Base-by-base conservation (phyloP, 495 filamentous ascomycete species). In the Penicillium bialowiezense region DNA sequence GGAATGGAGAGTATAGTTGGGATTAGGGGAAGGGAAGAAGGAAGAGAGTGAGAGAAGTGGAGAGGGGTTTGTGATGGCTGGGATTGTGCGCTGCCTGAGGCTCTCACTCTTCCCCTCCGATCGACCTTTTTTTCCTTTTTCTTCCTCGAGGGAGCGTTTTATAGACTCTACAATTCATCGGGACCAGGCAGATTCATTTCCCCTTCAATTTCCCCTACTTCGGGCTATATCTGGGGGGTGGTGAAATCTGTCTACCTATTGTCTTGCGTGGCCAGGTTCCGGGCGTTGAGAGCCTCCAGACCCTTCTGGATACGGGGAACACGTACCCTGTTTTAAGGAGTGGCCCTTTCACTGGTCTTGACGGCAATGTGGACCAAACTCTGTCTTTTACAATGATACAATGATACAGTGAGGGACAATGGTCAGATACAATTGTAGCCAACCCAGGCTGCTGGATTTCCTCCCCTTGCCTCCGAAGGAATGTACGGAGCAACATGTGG, bases 51-150 rank as follows among this genome's bases (percentile, higher is more conserved):
- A 60, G 42, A 45, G 56, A 63, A 53, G 59, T 57, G 61, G 59
- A 65, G 55, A 62, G 52, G 59, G 50, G 54, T 59, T 64, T 64
- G 58, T 64, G 59, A 58, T 60, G 63, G 59, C 64, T 62, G 60
- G 59, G 62, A 60, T 63, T 46, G 49, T 54, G 50, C 42, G 51
- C 44, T 63, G 60, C 60, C 54, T 47, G 33, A 38, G 42, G 45
- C 50, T 32, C 29, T 32, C 39, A 40, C 55, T 37, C 50, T 37
- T 32, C 53, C 47, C 50, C 45, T 55, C 55, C 41, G 43, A 59
- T 51, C 35, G 46, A 49, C 42, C n/a, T 14, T 12, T 41, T 42
- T 43, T 1, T 21, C 38, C 28, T 29, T 43, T 41, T 18, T 6
- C 20, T 24, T n/a, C 6, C 7, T 3, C 12, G 5, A 8, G 3